A percentile compares a stretch with the other conserved stretches of the same genome.
These are phyloP conservation scores for Linum trigynum DNA, from an alignment of 345 rosid genomes.

Conservation along the genomic window DNA sequence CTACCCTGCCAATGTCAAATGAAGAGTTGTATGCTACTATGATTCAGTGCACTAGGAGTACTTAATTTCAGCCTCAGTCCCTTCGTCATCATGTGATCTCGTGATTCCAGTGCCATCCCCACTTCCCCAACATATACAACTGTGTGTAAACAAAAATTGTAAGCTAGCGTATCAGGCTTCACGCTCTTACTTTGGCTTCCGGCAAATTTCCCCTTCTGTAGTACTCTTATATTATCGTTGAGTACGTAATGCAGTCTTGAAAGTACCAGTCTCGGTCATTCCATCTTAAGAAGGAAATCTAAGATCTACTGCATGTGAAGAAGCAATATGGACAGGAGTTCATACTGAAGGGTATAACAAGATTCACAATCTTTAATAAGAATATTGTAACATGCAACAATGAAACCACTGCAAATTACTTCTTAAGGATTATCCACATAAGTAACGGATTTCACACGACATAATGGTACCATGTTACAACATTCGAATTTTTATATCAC, in stretches of 20 bases:
- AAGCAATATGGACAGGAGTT: too few species aligned
- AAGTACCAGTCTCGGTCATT: constrained; percentile 45
- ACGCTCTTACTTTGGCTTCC: constrained; percentile 50
- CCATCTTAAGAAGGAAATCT: constrained; percentile 9
- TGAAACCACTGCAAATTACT: too few species aligned
- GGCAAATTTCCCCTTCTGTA: constrained; percentile 45
- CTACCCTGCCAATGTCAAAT: neutral
- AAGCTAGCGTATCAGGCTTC: constrained; percentile 63
- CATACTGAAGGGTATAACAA: too few species aligned
- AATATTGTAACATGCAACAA: too few species aligned
- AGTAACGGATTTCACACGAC: too few species aligned
- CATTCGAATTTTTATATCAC: too few species aligned
- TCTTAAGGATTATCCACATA: too few species aligned
- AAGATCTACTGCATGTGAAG: too few species aligned
- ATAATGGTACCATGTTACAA: too few species aligned
- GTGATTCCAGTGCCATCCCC: constrained; percentile 47
- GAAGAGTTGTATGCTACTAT: constrained; percentile 2
- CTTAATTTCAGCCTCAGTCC: constrained; percentile 32
- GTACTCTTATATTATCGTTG: constrained; percentile 64
- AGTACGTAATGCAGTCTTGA: constrained; percentile 81
- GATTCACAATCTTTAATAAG: too few species aligned
- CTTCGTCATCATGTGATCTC: constrained; percentile 58
- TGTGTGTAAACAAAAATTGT: constrained; percentile 47
- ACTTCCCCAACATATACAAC: constrained; percentile 51
- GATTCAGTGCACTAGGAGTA: constrained; percentile 14